These are phyloP conservation scores for Postia placenta DNA, from an alignment of 768 basidiomycete species.

Conservation along the genomic window DNA sequence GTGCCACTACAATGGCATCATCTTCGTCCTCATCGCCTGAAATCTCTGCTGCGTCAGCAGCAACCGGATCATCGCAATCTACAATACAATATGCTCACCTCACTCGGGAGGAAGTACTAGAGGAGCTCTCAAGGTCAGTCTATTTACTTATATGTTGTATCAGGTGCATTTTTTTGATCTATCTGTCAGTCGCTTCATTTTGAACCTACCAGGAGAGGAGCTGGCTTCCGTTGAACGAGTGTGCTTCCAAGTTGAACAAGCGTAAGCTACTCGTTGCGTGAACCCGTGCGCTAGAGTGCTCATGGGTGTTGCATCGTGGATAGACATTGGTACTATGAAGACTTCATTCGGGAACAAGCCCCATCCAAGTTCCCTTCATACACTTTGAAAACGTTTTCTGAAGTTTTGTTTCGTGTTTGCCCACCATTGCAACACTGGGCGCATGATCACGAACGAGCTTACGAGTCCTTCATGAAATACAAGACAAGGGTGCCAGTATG, in stretches of 20 bases:
- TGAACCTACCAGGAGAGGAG: constrained; percentile 94
- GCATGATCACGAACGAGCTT: constrained; percentile 79
- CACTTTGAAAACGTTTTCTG: constrained; percentile 88
- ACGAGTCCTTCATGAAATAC: constrained; percentile 89
- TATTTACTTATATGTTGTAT: background rate
- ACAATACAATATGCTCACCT: constrained; percentile 56
- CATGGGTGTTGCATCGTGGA: constrained; percentile 12
- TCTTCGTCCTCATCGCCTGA: constrained; percentile 79
- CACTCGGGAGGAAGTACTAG: constrained; percentile 79
- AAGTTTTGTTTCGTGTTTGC: constrained; percentile 81
- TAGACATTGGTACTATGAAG: constrained; percentile 99
- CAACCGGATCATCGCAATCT: constrained; percentile 34
- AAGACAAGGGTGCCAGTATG: constrained; percentile 97
- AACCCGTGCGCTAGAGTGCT: too few relatives aligned
- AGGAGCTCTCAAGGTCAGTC: constrained; percentile 79
- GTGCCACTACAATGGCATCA: constrained; percentile 50
- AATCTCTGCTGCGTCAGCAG: constrained; percentile 44
- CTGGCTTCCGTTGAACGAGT: constrained; percentile 86
- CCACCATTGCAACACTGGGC: constrained; percentile 80
- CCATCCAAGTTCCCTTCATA: constrained; percentile 74
- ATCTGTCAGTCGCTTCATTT: constrained; percentile 76
- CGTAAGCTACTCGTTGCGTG: too few relatives aligned
- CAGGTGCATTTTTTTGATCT: constrained; percentile 9
- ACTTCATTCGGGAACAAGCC: constrained; percentile 92
- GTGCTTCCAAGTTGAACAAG: constrained; percentile 99